phyloP scores from a whole-genome alignment of 805 yeast genomes.

The Myxozyma nipponensis region DNA sequence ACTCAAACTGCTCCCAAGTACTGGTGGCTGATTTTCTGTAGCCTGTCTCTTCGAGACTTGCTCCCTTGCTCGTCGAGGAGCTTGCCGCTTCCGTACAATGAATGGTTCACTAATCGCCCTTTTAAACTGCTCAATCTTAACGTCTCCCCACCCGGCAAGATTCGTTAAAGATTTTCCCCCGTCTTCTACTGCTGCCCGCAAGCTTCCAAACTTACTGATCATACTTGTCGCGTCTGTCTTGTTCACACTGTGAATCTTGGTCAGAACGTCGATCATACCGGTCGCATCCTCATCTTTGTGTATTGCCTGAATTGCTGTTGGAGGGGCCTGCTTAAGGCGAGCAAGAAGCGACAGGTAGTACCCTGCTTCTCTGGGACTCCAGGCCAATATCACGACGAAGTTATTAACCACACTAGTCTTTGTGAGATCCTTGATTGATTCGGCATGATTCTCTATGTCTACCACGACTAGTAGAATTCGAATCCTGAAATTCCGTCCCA shows the following conservation, averaged over 20 bases:
- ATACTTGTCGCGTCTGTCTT: conserved; percentile 38
- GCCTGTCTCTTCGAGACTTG: neutral
- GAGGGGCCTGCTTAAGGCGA: conserved; percentile 33
- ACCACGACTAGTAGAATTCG: conserved; percentile 40
- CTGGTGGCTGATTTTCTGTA: neutral
- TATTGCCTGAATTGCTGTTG: conserved; percentile 36
- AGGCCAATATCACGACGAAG: conserved; percentile 37
- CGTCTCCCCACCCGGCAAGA: conserved; percentile 38
- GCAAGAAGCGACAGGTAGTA: conserved; percentile 37
- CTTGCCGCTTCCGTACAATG: conserved; percentile 6
- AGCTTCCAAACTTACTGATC: conserved; percentile 35
- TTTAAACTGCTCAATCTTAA: conserved; percentile 32
- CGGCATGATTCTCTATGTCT: conserved; percentile 40
- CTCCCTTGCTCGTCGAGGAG: conserved; percentile 16
- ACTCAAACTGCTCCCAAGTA: neutral
- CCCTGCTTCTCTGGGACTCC: conserved; percentile 41
- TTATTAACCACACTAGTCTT: conserved; percentile 35
- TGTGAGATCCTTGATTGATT: conserved; percentile 37
- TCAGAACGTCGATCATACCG: conserved; percentile 36
- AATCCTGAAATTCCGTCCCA: conserved; percentile 35
- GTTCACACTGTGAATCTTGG: conserved; percentile 40
- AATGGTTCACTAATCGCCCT: conserved; percentile 33
- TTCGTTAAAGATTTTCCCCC: conserved; percentile 29
- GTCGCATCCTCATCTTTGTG: conserved; percentile 34
- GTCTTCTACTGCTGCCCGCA: conserved; percentile 34